Evolutionary conservation across 164 flowering plant species (phyloP).

Genomic region (Cinnamomum chago): DNA sequence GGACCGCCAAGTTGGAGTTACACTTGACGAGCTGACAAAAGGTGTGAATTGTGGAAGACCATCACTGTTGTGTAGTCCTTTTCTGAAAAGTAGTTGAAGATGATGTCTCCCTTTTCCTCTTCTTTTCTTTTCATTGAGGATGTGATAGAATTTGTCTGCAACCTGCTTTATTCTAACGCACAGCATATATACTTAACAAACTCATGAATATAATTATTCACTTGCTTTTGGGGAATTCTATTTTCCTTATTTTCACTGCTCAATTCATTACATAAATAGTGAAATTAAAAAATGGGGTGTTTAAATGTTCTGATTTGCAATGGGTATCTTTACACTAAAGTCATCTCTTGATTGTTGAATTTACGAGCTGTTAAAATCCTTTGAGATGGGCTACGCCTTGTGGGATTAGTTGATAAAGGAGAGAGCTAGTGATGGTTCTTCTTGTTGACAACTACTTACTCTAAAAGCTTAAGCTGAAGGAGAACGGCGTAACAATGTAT

Average conservation of each 20-base stretch:
- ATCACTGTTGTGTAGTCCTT: not conserved
- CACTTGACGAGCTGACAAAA: not conserved
- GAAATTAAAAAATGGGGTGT: not conserved
- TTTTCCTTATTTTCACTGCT: not conserved
- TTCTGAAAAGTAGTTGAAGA: conserved; percentile 9
- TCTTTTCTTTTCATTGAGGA: not conserved
- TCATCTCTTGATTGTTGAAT: not conserved
- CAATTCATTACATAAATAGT: not conserved
- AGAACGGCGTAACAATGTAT: too few species aligned
- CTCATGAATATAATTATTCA: not conserved
- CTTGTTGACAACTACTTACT: too few species aligned
- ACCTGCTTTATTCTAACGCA: not conserved
- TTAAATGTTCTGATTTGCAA: not conserved
- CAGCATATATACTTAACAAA: not conserved
- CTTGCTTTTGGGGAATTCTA: not conserved
- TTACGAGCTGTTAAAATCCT: not conserved
- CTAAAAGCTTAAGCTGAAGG: too few species aligned
- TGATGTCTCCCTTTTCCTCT: not conserved
- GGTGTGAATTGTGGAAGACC: not conserved
- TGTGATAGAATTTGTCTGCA: conserved; percentile 1
- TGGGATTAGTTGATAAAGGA: not conserved
- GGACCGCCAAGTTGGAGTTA: not conserved
- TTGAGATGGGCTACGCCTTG: not conserved
- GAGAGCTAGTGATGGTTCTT: too few species aligned
- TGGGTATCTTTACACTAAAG: conserved; percentile 1